Base-by-base conservation (phyloP, 805 yeast species). In the Wickerhamomyces tratensis region DNA sequence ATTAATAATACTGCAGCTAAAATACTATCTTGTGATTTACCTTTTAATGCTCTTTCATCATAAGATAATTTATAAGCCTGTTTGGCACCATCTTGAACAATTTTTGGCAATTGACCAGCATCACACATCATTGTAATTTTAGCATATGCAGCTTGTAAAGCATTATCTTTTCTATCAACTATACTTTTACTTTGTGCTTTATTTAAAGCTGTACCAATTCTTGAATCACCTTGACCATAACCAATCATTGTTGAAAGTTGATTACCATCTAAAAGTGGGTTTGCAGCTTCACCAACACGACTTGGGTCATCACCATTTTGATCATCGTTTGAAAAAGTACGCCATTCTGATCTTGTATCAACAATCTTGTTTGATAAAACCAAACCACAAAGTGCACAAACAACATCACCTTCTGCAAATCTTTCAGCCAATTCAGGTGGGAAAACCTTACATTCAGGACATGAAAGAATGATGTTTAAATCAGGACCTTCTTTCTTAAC, bases 281-380 rank as follows among this genome's bases (percentile, higher is more conserved):
- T 89, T 14, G 88, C 81, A 6, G 97, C 97, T 59, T 89, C 97
- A 63, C 98, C 98, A 49, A 91, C 98, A 85, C 98, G 98, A 50
- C 93, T 82, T 5, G 98, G 98, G 61, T 91, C 98, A 62, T 88
- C 97, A 54, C 95, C 95, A 53, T 91, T 93, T 62, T 91, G 98
- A 62, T 91, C 98, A 61, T 91, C 98, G 59, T 93, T 93, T 46
- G 94, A 82, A 62, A 91, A 91, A 3, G 98, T 93, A 69, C 98
- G 85, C 98, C 98, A 91, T 69, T 91, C 98, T 1, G 96, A 86
- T 51, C 98, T 73, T 5, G 95, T 89, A 57, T 91, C 98, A 30
- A 91, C 96, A 41, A 91, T 81, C 49, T 89, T 74, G 59, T 88
- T 95, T 52, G 95, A 86, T 25, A 93, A 73, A 2, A 91, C 98